These are phyloP conservation scores for Stagonosporopsis rhizophila DNA, from an alignment of 2,329 filamentous ascomycete species.

Conservation along the genomic window DNA sequence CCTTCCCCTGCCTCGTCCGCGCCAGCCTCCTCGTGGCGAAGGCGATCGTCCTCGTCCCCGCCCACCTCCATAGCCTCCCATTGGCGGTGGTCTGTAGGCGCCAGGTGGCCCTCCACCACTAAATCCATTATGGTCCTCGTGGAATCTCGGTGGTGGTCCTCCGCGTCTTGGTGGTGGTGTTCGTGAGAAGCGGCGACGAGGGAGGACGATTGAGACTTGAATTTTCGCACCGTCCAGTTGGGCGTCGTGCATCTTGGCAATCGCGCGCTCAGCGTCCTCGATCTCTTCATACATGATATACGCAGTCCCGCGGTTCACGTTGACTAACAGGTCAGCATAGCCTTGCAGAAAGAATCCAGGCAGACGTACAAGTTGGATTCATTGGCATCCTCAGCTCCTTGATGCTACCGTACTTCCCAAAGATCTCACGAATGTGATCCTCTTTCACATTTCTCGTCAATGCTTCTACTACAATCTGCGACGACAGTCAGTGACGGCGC, in stretches of 20 bases:
- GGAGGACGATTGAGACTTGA: slow-evolving; percentile 87
- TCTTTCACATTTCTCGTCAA: slow-evolving; percentile 95
- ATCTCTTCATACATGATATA: slow-evolving; percentile 86
- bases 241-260: slow-evolving; percentile 98
- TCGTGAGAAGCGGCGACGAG: slow-evolving; percentile 80
- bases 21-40: slow-evolving; percentile 49
- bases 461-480: slow-evolving; percentile 91
- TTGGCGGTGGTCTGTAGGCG: slow-evolving; percentile 47
- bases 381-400: slow-evolving; percentile 88
- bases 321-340: slow-evolving; percentile 61
- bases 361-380: slow-evolving; percentile 78
- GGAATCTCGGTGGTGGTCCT: slow-evolving; percentile 50
- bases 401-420: slow-evolving; percentile 85
- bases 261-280: slow-evolving; percentile 82
- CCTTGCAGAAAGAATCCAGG: background rate
- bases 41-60: slow-evolving; percentile 40
- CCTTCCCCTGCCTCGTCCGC: slow-evolving; percentile 44
- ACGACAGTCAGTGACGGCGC: slow-evolving; percentile 11
- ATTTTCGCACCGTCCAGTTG: slow-evolving; percentile 84
- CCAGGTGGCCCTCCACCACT: slow-evolving; percentile 45
- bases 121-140: slow-evolving; percentile 31
- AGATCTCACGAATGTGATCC: slow-evolving; percentile 88
- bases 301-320: slow-evolving; percentile 89
- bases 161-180: slow-evolving; percentile 76
- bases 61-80: slow-evolving; percentile 35